Conservation (phyloP, 2,329 filamentous ascomycete genomes). For the Aspergillus aculeatus region DNA sequence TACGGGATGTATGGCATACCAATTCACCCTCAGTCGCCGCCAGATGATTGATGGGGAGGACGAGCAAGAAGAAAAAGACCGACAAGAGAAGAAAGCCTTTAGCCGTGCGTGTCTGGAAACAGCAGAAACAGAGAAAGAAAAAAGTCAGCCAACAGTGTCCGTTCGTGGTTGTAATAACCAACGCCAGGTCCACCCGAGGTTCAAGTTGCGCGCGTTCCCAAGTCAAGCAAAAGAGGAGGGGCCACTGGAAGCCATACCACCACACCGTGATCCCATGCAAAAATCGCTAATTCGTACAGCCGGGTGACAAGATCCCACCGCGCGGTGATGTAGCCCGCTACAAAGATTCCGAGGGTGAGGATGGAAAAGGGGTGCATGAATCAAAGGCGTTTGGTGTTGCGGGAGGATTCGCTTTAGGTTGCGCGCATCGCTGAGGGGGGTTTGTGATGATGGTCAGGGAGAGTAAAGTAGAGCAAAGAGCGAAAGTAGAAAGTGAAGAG, state of each 20-base stretch:
- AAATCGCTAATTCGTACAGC: slow-evolving; percentile 93
- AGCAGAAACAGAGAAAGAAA: not conserved
- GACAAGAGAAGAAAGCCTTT: slow-evolving; percentile 84
- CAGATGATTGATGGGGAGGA: slow-evolving; percentile 79
- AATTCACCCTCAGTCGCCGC: slow-evolving; percentile 75
- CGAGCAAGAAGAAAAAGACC: slow-evolving; percentile 77
- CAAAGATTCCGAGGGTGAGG: slow-evolving; percentile 95
- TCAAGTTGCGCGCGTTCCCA: slow-evolving; percentile 3
- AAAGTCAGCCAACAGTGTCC: slow-evolving; percentile 3
- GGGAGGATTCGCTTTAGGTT: slow-evolving; percentile 24
- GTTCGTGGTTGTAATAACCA: not conserved
- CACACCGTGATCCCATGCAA: slow-evolving; percentile 98
- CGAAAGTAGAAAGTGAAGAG: not conserved
- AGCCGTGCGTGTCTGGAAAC: slow-evolving; percentile 70
- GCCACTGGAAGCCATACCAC: slow-evolving; percentile 61
- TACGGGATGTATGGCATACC: slow-evolving; percentile 55
- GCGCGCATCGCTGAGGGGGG: slow-evolving; percentile 32
- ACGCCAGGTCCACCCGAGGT: not conserved
- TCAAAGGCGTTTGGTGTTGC: slow-evolving; percentile 30
- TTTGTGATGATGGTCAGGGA: not conserved
- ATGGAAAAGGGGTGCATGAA: slow-evolving; percentile 96
- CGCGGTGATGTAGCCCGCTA: slow-evolving; percentile 98
- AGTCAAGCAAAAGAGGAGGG: not conserved
- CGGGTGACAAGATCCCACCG: slow-evolving; percentile 98
- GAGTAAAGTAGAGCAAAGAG: not conserved